A percentile compares a stretch with the other conserved stretches of the same genome.
phyloP scores from a whole-genome alignment of 108 stramenopile genomes.

The Cylindrotheca fusiformis region DNA sequence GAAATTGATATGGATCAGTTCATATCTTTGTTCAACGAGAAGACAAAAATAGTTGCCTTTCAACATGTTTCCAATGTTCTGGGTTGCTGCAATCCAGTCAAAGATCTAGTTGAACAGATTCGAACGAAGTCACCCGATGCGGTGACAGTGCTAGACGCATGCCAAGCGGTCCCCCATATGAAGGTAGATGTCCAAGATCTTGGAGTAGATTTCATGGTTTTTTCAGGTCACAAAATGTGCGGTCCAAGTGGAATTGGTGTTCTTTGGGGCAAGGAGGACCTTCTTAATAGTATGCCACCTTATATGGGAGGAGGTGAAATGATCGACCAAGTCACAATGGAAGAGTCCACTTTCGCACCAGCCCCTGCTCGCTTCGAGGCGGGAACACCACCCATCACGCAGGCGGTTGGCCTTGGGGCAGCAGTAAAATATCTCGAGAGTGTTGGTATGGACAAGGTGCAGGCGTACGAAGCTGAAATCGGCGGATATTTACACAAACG shows the following conservation, averaged over 20 bases:
- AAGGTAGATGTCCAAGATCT: conserved; percentile 83
- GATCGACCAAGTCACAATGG: conserved; percentile 92
- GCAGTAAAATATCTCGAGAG: conserved; percentile 83
- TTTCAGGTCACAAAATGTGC: conserved; percentile 98
- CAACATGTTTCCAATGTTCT: conserved; percentile 92
- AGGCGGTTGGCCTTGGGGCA: conserved; percentile 90
- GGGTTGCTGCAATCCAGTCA: conserved; percentile 85
- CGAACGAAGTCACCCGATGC: conserved; percentile 67
- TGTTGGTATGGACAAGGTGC: conserved; percentile 86
- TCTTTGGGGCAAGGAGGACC: conserved; percentile 79
- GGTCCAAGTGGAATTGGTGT: conserved; percentile 97
- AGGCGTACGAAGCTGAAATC: conserved; percentile 85
- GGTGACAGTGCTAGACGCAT: conserved; percentile 87
- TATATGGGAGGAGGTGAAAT: conserved; percentile 95
- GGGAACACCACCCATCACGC: conserved; percentile 94
- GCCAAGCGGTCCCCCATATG: conserved; percentile 94
- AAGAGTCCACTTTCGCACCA: conserved; percentile 79
- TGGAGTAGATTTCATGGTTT: conserved; percentile 93
- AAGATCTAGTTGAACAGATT: conserved; percentile 69
- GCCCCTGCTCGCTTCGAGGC: conserved; percentile 94
- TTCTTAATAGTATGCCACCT: conserved; percentile 87
- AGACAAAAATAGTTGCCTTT: conserved; percentile 88
- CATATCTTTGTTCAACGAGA: conserved; percentile 41
- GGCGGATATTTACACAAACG: conserved; percentile 73
- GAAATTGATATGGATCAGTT: conserved; percentile 68